phyloP scores from a whole-genome alignment of 176 grass and related monocot genomes.

The Guadua angustifolia region DNA sequence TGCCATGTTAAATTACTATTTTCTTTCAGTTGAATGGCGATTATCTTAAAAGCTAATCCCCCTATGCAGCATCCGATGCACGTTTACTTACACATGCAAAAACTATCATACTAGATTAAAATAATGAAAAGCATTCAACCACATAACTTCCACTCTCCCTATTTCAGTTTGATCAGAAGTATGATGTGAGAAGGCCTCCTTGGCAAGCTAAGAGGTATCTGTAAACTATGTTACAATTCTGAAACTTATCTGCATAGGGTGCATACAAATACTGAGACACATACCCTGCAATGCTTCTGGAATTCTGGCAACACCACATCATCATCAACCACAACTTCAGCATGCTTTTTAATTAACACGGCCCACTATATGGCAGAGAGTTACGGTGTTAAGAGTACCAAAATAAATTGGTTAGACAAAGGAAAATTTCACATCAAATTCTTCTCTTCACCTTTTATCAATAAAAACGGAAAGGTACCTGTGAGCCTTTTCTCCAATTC shows the following conservation, averaged over 20 bases:
- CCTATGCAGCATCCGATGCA: neutral
- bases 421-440: slow-evolving; percentile 20
- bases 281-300: slow-evolving; percentile 88
- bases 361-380: slow-evolving; percentile 67
- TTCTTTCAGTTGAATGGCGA: neutral
- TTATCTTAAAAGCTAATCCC: slow-evolving; percentile 18
- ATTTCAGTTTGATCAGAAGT: slow-evolving; percentile 18
- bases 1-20: slow-evolving; percentile 10
- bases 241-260: slow-evolving; percentile 28
- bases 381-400: slow-evolving; percentile 33
- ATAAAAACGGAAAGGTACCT: slow-evolving; percentile 57
- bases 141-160: neutral
- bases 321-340: slow-evolving; percentile 85
- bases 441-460: neutral
- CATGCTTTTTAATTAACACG: slow-evolving; percentile 93
- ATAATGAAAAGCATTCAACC: too few species aligned
- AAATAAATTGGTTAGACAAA: neutral
- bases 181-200: neutral
- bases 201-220: slow-evolving; percentile 7
- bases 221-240: slow-evolving; percentile 30
- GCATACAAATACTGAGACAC: slow-evolving; percentile 34
- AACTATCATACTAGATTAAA: neutral
- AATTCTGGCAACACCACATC: slow-evolving; percentile 76
- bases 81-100: slow-evolving; percentile 9
- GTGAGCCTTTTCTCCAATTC: slow-evolving; percentile 99